Conservation (phyloP, 148 eudicot species). For the Nepenthes mirabilis region DNA sequence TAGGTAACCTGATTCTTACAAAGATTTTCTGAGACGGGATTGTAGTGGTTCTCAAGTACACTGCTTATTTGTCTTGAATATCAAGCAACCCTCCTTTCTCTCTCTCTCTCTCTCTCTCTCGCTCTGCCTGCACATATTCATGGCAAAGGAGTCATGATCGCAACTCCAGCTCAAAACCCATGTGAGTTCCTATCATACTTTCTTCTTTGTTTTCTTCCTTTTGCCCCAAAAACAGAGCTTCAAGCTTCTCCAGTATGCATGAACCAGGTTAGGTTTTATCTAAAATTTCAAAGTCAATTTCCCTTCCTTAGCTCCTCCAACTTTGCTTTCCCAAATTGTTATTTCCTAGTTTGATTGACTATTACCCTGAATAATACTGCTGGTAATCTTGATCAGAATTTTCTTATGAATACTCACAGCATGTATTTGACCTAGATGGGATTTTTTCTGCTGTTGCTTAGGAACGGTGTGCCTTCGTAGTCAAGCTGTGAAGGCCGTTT, state of each 20-base stretch:
- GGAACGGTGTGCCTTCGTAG: neutral
- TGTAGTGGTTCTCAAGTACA: slow-evolving; percentile 41
- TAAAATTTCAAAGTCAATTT: neutral
- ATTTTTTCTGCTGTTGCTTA: too few species aligned
- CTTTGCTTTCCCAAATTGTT: slow-evolving; percentile 5
- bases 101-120: slow-evolving; percentile 10
- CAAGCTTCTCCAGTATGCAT: neutral
- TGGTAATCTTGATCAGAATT: too few species aligned
- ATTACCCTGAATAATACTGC: too few species aligned
- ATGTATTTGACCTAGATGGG: too few species aligned
- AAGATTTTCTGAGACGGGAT: slow-evolving; percentile 6
- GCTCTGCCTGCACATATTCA: slow-evolving; percentile 28
- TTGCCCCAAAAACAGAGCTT: neutral
- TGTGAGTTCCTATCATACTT: slow-evolving; percentile 38
- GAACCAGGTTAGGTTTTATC: neutral
- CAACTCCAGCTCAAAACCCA: slow-evolving; percentile 53
- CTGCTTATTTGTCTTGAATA: slow-evolving; percentile 70
- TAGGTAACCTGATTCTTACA: too few species aligned
- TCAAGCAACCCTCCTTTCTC: slow-evolving; percentile 57
- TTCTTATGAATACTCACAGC: too few species aligned
- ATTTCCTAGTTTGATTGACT: too few species aligned
- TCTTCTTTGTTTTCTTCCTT: slow-evolving; percentile 7
- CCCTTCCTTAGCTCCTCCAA: slow-evolving; percentile 8
- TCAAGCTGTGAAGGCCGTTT: slow-evolving; percentile 3
- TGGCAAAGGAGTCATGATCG: slow-evolving; percentile 60